Evolutionary conservation across 2,329 filamentous ascomycete species (phyloP).

Genomic region (Aureobasidium sp.): DNA sequence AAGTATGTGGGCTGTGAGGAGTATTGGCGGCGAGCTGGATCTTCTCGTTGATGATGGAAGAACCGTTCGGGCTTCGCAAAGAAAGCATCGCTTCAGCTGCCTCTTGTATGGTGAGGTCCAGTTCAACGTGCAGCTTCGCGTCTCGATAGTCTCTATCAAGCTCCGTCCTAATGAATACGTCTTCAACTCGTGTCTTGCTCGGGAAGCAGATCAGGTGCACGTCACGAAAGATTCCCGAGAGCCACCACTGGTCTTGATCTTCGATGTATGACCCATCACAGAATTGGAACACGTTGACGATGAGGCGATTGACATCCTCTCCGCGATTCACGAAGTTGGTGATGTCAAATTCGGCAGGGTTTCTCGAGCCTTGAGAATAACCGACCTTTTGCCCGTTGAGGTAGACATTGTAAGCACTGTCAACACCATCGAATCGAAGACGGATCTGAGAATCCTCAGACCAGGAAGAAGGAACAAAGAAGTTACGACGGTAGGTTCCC

Average conservation of each 20-base stretch:
- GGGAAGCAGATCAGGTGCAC: constrained; percentile 56
- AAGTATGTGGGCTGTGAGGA: background rate
- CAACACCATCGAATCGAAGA: constrained; percentile 64
- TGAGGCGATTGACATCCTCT: constrained; percentile 46
- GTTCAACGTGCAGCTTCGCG: constrained; percentile 43
- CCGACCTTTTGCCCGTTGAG: constrained; percentile 58
- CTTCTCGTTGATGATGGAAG: constrained; percentile 14
- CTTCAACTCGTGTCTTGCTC: constrained; percentile 44
- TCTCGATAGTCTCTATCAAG: constrained; percentile 48
- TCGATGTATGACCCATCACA: constrained; percentile 64
- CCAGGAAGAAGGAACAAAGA: constrained; percentile 43
- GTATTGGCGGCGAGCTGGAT: constrained; percentile 27
- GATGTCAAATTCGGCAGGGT: constrained; percentile 63
- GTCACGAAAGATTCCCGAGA: constrained; percentile 55
- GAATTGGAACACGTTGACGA: constrained; percentile 63
- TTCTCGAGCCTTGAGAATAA: constrained; percentile 62
- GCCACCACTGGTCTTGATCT: constrained; percentile 41
- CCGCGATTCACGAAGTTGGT: constrained; percentile 42
- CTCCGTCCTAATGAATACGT: constrained; percentile 50
- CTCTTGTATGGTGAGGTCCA: constrained; percentile 36
- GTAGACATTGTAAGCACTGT: constrained; percentile 64
- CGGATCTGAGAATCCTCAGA: constrained; percentile 51
- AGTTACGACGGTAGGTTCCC: constrained; percentile 53
- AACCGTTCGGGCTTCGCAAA: background rate
- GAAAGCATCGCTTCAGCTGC: constrained; percentile 3